phyloP scores from a whole-genome alignment of 2,329 filamentous ascomycete species.

The Sclerotinia subarctica region DNA sequence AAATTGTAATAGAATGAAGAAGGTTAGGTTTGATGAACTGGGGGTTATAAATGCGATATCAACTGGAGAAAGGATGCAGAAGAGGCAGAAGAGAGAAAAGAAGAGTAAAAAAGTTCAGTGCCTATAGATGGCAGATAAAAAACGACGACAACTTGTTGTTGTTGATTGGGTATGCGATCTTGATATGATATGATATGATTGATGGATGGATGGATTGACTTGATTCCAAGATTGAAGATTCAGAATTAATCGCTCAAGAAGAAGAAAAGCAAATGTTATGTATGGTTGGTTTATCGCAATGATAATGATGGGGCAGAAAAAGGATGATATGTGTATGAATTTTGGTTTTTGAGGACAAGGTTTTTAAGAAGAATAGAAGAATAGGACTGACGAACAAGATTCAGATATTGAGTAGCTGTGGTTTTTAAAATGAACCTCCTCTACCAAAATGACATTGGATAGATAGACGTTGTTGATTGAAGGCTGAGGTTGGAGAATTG shows the following conservation, averaged over 20 bases:
- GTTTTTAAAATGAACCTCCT: background rate
- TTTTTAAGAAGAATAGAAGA: constrained; percentile 23
- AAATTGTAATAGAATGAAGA: constrained; percentile 29
- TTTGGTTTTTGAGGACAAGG: constrained; percentile 25
- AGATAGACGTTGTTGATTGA: constrained; percentile 10
- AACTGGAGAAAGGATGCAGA: constrained; percentile 17
- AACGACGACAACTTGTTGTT: constrained; percentile 26
- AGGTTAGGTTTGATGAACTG: constrained; percentile 23
- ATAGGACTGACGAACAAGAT: constrained; percentile 39
- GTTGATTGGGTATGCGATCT: constrained; percentile 21
- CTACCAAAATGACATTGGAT: constrained; percentile 14
- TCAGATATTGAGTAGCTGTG: constrained; percentile 20
- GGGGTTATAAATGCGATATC: constrained; percentile 21
- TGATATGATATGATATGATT: constrained; percentile 19
- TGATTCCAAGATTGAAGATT: constrained; percentile 7
- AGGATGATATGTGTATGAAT: constrained; percentile 27
- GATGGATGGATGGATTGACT: constrained; percentile 6
- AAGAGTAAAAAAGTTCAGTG: constrained; percentile 29
- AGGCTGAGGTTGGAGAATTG: background rate
- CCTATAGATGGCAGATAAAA: constrained; percentile 28
- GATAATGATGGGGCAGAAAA: constrained; percentile 32
- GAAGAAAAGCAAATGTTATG: constrained; percentile 15
- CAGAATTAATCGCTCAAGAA: constrained; percentile 16
- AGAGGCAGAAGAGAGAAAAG: constrained; percentile 25
- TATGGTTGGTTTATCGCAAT: constrained; percentile 14